Evolutionary conservation across 192 early-diverging fungal species (phyloP).

Genomic region (Tieghemiomyces parasiticus): DNA sequence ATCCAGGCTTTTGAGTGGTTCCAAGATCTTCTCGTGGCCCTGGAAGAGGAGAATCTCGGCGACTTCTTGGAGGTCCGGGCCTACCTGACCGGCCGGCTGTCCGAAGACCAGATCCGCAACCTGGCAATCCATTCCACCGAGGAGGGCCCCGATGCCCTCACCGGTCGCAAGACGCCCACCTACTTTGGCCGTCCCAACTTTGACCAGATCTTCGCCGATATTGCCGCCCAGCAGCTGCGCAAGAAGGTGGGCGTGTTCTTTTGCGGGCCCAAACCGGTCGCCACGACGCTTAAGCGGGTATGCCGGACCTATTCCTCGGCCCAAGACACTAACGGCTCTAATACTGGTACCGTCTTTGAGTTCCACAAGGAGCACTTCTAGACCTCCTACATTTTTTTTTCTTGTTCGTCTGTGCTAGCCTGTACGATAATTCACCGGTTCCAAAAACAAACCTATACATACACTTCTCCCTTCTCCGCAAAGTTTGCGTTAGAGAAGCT

Average conservation of each 20-base stretch:
- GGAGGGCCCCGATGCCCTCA: slow-evolving; percentile 47
- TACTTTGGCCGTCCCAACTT: slow-evolving; percentile 75
- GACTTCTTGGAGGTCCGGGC: slow-evolving; percentile 47
- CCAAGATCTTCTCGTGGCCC: slow-evolving; percentile 39
- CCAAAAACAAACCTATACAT: too few relatives aligned
- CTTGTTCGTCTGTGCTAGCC: too few relatives aligned
- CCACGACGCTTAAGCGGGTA: slow-evolving; percentile 32
- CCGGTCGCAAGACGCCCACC: slow-evolving; percentile 40
- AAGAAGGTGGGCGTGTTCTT: slow-evolving; percentile 68
- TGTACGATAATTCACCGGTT: too few relatives aligned
- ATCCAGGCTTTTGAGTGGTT: slow-evolving; percentile 52
- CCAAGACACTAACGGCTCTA: neutral
- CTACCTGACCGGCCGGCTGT: slow-evolving; percentile 44
- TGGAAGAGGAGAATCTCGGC: slow-evolving; percentile 40
- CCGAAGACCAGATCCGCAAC: slow-evolving; percentile 42
- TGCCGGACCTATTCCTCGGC: slow-evolving; percentile 11
- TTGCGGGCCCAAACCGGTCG: slow-evolving; percentile 61
- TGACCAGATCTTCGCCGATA: slow-evolving; percentile 41
- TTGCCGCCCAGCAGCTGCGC: slow-evolving; percentile 29
- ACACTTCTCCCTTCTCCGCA: too few relatives aligned
- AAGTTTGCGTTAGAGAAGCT: too few relatives aligned
- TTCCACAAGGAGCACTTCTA: slow-evolving; percentile 63
- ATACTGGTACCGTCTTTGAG: slow-evolving; percentile 28
- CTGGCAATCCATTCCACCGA: slow-evolving; percentile 37
- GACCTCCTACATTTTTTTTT: too few relatives aligned